phyloP scores from a whole-genome alignment of 2,329 filamentous ascomycete species.

The Beauveria varroae region DNA sequence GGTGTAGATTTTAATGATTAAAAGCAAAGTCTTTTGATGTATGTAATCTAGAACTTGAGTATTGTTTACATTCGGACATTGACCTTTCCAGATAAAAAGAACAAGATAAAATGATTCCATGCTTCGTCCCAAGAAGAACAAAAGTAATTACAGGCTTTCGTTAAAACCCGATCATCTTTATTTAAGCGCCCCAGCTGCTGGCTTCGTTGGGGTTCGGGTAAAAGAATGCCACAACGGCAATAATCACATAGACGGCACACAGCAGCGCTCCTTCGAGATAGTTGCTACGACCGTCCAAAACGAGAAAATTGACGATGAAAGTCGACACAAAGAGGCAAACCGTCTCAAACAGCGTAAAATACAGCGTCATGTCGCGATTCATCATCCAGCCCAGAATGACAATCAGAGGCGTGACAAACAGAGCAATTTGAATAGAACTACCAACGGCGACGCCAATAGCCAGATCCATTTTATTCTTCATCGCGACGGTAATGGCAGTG shows the following conservation, averaged over 20 bases:
- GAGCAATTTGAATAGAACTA: slow-evolving; percentile 63
- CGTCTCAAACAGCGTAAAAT: slow-evolving; percentile 85
- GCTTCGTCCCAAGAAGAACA: too few relatives aligned
- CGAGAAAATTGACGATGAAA: slow-evolving; percentile 81
- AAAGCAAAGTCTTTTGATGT: not conserved
- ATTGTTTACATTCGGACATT: not conserved
- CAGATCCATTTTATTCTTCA: slow-evolving; percentile 71
- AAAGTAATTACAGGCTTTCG: not conserved
- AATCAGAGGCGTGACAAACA: slow-evolving; percentile 63
- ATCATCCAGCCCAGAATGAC: slow-evolving; percentile 67
- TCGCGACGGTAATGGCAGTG: slow-evolving; percentile 61
- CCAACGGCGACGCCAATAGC: slow-evolving; percentile 66
- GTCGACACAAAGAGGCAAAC: slow-evolving; percentile 78
- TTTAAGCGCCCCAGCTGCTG: slow-evolving; percentile 28
- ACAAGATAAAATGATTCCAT: too few relatives aligned
- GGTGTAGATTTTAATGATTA: too few relatives aligned
- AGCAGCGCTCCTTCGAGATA: slow-evolving; percentile 73
- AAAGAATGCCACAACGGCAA: slow-evolving; percentile 58
- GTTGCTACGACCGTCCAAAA: slow-evolving; percentile 78
- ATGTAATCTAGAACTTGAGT: not conserved
- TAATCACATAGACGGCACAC: slow-evolving; percentile 61
- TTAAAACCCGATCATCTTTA: not conserved
- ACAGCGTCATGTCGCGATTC: slow-evolving; percentile 63
- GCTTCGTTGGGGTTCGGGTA: slow-evolving; percentile 48
- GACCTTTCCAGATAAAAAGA: too few relatives aligned